Percentiles rank a stretch among this genome's conserved stretches.
These are phyloP conservation scores for Leishmania braziliensis DNA, from an alignment of 208 protist genomes.

Conservation along the genomic window DNA sequence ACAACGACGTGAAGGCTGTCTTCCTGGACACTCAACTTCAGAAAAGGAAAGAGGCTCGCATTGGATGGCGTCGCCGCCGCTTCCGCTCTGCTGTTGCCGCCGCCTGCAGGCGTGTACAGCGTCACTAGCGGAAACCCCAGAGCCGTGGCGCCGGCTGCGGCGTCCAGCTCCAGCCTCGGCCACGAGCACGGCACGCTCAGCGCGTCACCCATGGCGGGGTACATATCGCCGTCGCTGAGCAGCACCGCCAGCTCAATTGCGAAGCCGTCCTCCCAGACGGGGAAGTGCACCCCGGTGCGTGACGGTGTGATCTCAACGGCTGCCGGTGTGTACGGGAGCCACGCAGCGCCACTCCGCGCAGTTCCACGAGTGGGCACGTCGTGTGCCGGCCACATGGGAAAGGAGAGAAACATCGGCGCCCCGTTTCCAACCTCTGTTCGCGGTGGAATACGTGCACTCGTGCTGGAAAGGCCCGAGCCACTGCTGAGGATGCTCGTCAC, in stretches of 20 bases:
- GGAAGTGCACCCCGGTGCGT: constrained; percentile 21
- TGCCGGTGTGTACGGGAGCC: constrained; percentile 1
- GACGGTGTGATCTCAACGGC: constrained; percentile 25
- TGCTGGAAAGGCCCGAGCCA: not conserved
- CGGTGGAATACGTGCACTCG: constrained; percentile 11
- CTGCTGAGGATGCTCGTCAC: constrained; percentile 6
- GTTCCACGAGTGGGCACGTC: not conserved
- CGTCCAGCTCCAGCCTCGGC: constrained; percentile 3
- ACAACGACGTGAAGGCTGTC: constrained; percentile 18
- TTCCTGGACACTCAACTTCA: constrained; percentile 29
- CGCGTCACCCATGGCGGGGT: constrained; percentile 31
- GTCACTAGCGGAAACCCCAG: constrained; percentile 31
- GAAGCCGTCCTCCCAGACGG: constrained; percentile 42
- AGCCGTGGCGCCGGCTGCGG: constrained; percentile 10
- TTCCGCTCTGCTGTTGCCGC: not conserved
- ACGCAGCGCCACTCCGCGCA: not conserved
- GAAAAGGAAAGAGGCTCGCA: constrained; percentile 20
- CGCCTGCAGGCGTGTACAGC: constrained; percentile 11
- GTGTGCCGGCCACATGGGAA: constrained; percentile 32
- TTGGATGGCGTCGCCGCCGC: not conserved
- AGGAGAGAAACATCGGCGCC: constrained; percentile 30
- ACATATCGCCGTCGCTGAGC: constrained; percentile 31
- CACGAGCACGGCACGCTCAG: constrained; percentile 29
- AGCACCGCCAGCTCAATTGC: constrained; percentile 36
- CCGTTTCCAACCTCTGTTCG: constrained; percentile 12